Evolutionary conservation across 1,284 basidiomycete genomes (phyloP), one percentile per base, ranked within the genome.

Genomic region (Hortiboletus rubellus): DNA sequence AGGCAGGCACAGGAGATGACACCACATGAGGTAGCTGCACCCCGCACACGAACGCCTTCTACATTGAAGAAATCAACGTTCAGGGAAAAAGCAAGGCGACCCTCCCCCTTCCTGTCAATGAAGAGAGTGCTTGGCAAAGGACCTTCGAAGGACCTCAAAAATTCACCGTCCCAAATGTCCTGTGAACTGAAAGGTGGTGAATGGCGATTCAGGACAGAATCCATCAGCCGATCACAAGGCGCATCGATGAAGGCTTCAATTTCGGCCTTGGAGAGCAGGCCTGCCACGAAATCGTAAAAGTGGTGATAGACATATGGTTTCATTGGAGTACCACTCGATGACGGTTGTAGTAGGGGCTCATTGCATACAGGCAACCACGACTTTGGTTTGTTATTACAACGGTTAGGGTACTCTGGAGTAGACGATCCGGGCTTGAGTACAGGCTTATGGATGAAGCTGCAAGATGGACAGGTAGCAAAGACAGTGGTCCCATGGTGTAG

Each of bases 281-380:
- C 5, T 1, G 46, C 50, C 37, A 42, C 30, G 17, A 17, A 59
- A 12, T 40, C n/a, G 2, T 40, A n/a, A 18, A 59, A 42, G n/a
- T 53, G 37, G 6, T 59, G 44, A 18, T 59, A 56, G 2, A 50
- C 27, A 22, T 48, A 59, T 30, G 51, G 46, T 40, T 58, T 59
- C 30, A 59, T 57, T 5, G 47, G 51, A 15, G 27, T 9, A 2
- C 41, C 18, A 34, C 34, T 36, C 12, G 6, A 14, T 4, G 10
- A 42, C 3, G 30, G 24, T 34, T 31, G 14, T 1, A 59, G 40
- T 4, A 57, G 24, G 15, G 50, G 51, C 18, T 52, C 0, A 22
- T 37, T 46, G 24, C 50, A 59, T 1, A 37, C 14, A 53, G 47
- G 31, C 3, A 46, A 27, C 46, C 54, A 52, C 17, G n/a, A 34